phyloP scores from a whole-genome alignment of 2,329 filamentous ascomycete species.

The Dothistroma pini region DNA sequence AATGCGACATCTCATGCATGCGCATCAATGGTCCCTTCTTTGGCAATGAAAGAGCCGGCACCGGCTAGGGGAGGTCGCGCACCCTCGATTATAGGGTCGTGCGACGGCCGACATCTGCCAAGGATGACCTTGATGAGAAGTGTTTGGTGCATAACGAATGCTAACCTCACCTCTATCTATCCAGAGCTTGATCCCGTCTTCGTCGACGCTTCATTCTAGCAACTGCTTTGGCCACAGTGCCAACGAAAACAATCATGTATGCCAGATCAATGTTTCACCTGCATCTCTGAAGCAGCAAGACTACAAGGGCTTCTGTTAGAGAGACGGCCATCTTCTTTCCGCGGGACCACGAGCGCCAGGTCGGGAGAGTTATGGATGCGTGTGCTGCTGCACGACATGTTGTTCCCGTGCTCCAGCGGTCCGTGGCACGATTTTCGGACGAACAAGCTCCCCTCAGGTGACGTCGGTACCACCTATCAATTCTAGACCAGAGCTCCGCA shows the following conservation, averaged over 20 bases:
- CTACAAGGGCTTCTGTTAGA: too few species aligned
- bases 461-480: neutral
- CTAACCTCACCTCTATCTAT: neutral
- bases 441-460: neutral
- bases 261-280: too few species aligned
- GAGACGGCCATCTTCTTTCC: too few species aligned
- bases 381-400: neutral
- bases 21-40: too few species aligned
- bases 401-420: neutral
- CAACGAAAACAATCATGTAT: too few species aligned
- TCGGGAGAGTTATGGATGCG: too few species aligned
- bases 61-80: too few species aligned
- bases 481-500: slow-evolving; percentile 4
- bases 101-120: neutral
- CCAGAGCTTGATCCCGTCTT: neutral
- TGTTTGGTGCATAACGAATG: neutral
- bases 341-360: too few species aligned
- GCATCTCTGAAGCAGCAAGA: too few species aligned
- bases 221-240: too few species aligned
- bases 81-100: neutral
- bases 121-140: neutral
- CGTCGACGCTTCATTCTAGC: neutral
- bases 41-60: too few species aligned
- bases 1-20: too few species aligned
- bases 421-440: neutral